Evolutionary conservation across 2,329 filamentous ascomycete genomes (phyloP).

Genomic region (Claviceps pazoutovae): DNA sequence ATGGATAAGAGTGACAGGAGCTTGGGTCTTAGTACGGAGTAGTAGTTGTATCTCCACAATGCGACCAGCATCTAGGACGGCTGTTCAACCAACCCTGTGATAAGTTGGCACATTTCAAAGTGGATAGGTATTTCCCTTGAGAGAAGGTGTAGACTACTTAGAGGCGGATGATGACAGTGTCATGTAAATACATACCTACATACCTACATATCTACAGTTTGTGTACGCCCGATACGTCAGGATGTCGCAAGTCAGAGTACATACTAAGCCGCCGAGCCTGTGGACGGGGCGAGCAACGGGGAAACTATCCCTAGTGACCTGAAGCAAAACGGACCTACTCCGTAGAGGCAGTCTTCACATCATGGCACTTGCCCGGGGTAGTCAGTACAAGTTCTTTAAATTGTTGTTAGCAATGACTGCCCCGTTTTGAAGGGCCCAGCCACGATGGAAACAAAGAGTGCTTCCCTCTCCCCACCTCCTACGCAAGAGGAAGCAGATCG

Average conservation of each 20-base stretch:
- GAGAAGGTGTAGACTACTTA: not conserved
- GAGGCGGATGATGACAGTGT: not conserved
- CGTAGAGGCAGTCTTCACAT: not conserved
- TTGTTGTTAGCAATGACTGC: not conserved
- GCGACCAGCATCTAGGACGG: not conserved
- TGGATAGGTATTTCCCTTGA: not conserved
- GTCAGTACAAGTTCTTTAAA: not conserved
- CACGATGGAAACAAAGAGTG: not conserved
- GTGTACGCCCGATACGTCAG: not conserved
- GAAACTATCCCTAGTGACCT: slow-evolving; percentile 2
- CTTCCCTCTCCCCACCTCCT: not conserved
- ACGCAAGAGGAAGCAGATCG: not conserved
- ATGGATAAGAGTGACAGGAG: not conserved
- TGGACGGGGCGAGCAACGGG: slow-evolving; percentile 2
- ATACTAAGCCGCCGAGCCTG: not conserved
- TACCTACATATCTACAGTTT: not conserved
- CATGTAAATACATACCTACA: not conserved
- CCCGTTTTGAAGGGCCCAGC: not conserved
- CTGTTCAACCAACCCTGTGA: not conserved
- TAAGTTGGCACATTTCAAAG: slow-evolving; percentile 1
- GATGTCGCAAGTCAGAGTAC: not conserved
- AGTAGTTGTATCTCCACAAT: slow-evolving; percentile 1
- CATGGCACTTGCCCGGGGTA: slow-evolving; percentile 1
- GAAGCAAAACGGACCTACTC: not conserved
- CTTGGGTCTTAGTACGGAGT: not conserved